phyloP scores from a whole-genome alignment of 805 yeast genomes.

The Huiozyma sinensis region DNA sequence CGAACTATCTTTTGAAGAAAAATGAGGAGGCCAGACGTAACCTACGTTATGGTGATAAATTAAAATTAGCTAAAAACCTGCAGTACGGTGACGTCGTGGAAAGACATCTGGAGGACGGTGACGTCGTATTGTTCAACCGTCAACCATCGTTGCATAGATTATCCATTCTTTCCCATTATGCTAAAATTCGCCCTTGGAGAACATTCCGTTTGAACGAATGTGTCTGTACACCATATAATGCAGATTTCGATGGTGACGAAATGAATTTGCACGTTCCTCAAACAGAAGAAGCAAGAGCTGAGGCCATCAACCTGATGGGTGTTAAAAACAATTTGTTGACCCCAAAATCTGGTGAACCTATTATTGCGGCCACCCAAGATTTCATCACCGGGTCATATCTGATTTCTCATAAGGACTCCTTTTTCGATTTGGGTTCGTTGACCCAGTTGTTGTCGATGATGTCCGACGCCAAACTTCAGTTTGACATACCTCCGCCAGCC shows the following conservation, averaged over 20 bases:
- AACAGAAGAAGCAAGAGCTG: conserved; percentile 97
- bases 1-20: conserved; percentile 77
- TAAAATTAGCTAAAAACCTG: conserved; percentile 62
- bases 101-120: conserved; percentile 95
- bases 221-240: conserved; percentile 98
- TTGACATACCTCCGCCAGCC: conserved; percentile 93
- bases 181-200: conserved; percentile 95
- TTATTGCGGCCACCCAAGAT: conserved; percentile 99
- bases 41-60: conserved; percentile 77
- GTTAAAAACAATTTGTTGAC: conserved; percentile 90
- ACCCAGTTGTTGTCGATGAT: conserved; percentile 83
- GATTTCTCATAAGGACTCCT: conserved; percentile 86
- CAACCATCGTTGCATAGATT: conserved; percentile 96
- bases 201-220: conserved; percentile 94
- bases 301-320: conserved; percentile 97
- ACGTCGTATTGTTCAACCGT: conserved; percentile 87
- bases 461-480: conserved; percentile 83
- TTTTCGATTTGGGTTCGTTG: conserved; percentile 78
- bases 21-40: conserved; percentile 82
- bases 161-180: conserved; percentile 90
- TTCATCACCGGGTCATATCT: conserved; percentile 93
- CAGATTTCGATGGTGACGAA: conserved; percentile 99
- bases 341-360: conserved; percentile 97
- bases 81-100: conserved; percentile 89
- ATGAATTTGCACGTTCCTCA: conserved; percentile 99